Evolutionary conservation across 306 rosid species (phyloP), one percentile per base, ranked within the genome.

Genomic region (Pyrus betulifolia): DNA sequence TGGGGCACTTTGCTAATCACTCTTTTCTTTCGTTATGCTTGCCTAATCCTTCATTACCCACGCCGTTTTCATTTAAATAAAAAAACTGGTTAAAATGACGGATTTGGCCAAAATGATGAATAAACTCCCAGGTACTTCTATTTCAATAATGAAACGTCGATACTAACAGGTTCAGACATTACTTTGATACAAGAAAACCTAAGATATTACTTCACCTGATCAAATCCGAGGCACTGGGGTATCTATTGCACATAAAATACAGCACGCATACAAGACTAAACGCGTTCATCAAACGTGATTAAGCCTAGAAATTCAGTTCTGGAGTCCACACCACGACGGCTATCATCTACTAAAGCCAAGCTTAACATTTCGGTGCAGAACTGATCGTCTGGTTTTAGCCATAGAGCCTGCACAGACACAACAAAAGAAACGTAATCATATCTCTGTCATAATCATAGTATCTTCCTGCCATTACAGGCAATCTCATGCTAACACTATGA

Each of bases 281-380:
- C n/a, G 72, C 69, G 4, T 12, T 46, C 68, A 45, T 31, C 63
- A 84, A 81, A 86, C 66, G 30, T 55, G 76, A 79, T 28, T 64
- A 78, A 71, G 75, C 75, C 45, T 76, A 76, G 72, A 59, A 84
- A 83, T 35, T 89, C 85, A 74, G 76, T 52, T 76, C 74, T 69
- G 22, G 83, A 67, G 62, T 89, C 91, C 14, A 80, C 70, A 18
- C 84, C 84, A 19, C 75, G n/a, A 49, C 88, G 87, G 82, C 93
- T 68, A 82, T 94, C 96, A 22, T 94, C 98, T 51, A 76, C 70
- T 38, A 92, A 86, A 70, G 97, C 99, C 86, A 85, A 55, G 62
- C 87, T 92, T 69, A 92, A 69, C 99, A 95, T 92, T 82, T 95
- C 97, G 4, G 97, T 92, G 86, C 96, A 92, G 74, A 95, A 92